phyloP scores from a whole-genome alignment of 495 filamentous ascomycete species.

The Aspergillus sclerotiicarbonarius region DNA sequence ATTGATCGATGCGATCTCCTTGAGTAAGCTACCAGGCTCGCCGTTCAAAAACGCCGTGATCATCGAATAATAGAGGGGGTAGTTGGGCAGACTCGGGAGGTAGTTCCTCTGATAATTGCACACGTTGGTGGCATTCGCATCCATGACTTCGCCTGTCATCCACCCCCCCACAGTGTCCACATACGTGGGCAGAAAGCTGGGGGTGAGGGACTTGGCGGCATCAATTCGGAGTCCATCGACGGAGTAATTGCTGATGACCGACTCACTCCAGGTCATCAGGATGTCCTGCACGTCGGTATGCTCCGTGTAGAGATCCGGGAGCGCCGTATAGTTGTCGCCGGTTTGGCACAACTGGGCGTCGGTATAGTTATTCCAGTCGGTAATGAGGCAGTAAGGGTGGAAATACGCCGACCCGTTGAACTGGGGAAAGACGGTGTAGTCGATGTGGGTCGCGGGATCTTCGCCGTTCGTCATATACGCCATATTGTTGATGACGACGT shows the following conservation, averaged over 20 bases:
- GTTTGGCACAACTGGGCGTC: slow-evolving; percentile 51
- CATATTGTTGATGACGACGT: slow-evolving; percentile 69
- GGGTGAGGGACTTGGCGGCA: slow-evolving; percentile 60
- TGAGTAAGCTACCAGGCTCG: not conserved
- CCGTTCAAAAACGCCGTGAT: slow-evolving; percentile 6
- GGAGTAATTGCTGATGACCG: slow-evolving; percentile 58
- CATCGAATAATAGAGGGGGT: slow-evolving; percentile 12
- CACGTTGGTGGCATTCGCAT: slow-evolving; percentile 4
- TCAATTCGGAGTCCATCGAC: slow-evolving; percentile 72
- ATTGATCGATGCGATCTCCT: slow-evolving; percentile 8
- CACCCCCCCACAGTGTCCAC: slow-evolving; percentile 10
- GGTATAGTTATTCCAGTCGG: slow-evolving; percentile 21
- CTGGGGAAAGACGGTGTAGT: slow-evolving; percentile 54
- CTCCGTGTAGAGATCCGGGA: slow-evolving; percentile 63
- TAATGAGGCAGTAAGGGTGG: slow-evolving; percentile 60
- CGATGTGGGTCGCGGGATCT: slow-evolving; percentile 33
- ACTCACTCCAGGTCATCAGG: slow-evolving; percentile 57
- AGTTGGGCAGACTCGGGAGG: slow-evolving; percentile 33
- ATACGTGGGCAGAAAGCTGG: slow-evolving; percentile 46
- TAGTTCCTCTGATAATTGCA: slow-evolving; percentile 9
- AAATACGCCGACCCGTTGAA: slow-evolving; percentile 60
- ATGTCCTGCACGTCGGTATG: slow-evolving; percentile 46
- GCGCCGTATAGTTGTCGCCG: slow-evolving; percentile 51
- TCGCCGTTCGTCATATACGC: slow-evolving; percentile 48
- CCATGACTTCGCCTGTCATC: slow-evolving; percentile 8